Conservation (phyloP, 441 rosid genomes). For the Metrosideros polymorpha region DNA sequence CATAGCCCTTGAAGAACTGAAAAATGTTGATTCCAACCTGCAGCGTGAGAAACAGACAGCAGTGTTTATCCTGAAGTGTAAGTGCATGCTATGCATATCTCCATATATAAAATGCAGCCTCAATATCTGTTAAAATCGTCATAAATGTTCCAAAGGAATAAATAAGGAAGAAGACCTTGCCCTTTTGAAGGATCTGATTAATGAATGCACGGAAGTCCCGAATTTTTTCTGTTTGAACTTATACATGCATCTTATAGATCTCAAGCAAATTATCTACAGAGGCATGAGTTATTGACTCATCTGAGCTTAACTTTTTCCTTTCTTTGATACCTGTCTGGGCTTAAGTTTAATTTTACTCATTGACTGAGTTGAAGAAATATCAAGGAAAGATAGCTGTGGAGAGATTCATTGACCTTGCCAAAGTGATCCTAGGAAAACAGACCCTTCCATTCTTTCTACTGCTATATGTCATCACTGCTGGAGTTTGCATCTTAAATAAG, state of each 20-base stretch:
- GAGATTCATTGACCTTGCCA: background rate
- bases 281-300: background rate
- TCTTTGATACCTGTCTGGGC: background rate
- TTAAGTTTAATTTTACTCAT: background rate
- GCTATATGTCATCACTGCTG: background rate
- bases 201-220: background rate
- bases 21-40: conserved; percentile 27
- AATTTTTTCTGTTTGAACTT: background rate
- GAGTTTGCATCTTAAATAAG: background rate
- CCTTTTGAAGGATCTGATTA: background rate
- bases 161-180: background rate
- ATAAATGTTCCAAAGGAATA: background rate
- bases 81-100: background rate
- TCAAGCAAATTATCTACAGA: background rate
- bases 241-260: background rate
- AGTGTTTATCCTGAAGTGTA: background rate
- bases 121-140: background rate
- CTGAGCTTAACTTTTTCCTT: background rate
- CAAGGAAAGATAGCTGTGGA: background rate
- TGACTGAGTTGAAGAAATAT: background rate
- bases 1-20: conserved; percentile 32
- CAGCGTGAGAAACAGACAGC: background rate
- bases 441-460: background rate
- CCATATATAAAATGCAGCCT: background rate
- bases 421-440: background rate